Percentiles rank a stretch among this genome's conserved stretches.
Conservation (phyloP, 2,329 filamentous ascomycete genomes). For the Clonostachys byssicola region DNA sequence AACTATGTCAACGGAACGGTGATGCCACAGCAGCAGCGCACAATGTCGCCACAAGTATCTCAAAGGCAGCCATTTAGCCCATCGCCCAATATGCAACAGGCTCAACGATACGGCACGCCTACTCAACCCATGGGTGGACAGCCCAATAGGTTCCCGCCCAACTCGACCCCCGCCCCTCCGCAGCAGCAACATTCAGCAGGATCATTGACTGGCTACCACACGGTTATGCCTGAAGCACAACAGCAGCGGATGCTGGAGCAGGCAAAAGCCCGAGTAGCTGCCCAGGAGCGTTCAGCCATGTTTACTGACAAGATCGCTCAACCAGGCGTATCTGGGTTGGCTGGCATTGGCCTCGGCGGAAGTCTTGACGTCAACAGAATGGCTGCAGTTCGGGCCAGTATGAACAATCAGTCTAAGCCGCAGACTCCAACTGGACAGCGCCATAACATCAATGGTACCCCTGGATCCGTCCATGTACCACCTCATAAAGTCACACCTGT, state of each 20-base stretch:
- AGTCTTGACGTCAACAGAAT: constrained; percentile 21
- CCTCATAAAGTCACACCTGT: constrained; percentile 38
- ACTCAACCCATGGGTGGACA: constrained; percentile 18
- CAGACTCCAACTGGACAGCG: constrained; percentile 13
- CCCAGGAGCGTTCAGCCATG: constrained; percentile 34
- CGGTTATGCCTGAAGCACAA: constrained; percentile 42
- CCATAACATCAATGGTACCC: constrained; percentile 24
- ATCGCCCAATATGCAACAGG: constrained; percentile 28
- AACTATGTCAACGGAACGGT: constrained; percentile 37
- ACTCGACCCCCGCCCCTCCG: constrained; percentile 2
- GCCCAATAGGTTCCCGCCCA: constrained; percentile 17
- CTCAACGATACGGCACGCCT: constrained; percentile 23
- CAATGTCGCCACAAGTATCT: constrained; percentile 38
- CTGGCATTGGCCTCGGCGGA: constrained; percentile 26
- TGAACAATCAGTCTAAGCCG: constrained; percentile 29
- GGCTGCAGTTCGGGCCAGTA: constrained; percentile 26
- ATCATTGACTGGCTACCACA: constrained; percentile 38
- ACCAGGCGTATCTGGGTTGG: constrained; percentile 30
- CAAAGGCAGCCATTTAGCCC: constrained; percentile 30
- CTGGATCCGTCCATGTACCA: constrained; percentile 20
- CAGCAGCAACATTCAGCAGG: constrained; percentile 21
- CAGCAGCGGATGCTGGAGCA: constrained; percentile 47
- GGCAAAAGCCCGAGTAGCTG: constrained; percentile 41
- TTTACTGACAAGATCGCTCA: constrained; percentile 38
- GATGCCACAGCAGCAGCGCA: constrained; percentile 27